phyloP scores from a whole-genome alignment of 2,329 filamentous ascomycete species.

The Lizonia empirigonia region DNA sequence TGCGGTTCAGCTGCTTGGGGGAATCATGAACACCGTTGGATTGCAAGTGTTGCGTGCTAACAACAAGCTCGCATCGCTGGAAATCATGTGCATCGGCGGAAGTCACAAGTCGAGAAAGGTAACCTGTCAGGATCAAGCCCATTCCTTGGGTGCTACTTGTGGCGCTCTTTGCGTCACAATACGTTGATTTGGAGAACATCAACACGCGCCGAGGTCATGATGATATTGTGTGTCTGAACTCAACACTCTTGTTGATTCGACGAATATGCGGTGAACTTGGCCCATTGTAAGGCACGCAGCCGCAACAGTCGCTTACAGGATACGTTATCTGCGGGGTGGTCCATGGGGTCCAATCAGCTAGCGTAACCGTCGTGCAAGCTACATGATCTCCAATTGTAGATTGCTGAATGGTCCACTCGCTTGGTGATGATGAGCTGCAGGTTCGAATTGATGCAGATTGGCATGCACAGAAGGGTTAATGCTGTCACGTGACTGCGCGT shows the following conservation, averaged over 20 bases:
- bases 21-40: conserved; percentile 3
- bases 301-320: conserved; percentile 13
- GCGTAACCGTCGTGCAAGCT: conserved; percentile 9
- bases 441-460: not conserved
- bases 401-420: not conserved
- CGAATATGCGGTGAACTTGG: conserved; percentile 20
- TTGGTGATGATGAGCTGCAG: not conserved
- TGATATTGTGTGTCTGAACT: conserved; percentile 11
- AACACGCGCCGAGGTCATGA: conserved; percentile 15
- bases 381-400: conserved; percentile 8
- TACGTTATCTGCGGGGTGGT: conserved; percentile 24
- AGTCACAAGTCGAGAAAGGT: conserved; percentile 12
- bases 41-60: conserved; percentile 2
- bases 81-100: conserved; percentile 1
- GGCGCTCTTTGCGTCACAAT: conserved; percentile 17
- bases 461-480: not conserved
- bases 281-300: conserved; percentile 24
- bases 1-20: not conserved
- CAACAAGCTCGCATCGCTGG: conserved; percentile 5
- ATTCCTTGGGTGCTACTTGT: conserved; percentile 11
- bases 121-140: conserved; percentile 15
- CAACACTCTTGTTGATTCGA: conserved; percentile 11
- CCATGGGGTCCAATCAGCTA: conserved; percentile 19
- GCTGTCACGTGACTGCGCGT: conserved; percentile 1
- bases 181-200: conserved; percentile 4